Evolutionary conservation across 2,329 filamentous ascomycete genomes (phyloP).

Genomic region (Trichoderma koningii): DNA sequence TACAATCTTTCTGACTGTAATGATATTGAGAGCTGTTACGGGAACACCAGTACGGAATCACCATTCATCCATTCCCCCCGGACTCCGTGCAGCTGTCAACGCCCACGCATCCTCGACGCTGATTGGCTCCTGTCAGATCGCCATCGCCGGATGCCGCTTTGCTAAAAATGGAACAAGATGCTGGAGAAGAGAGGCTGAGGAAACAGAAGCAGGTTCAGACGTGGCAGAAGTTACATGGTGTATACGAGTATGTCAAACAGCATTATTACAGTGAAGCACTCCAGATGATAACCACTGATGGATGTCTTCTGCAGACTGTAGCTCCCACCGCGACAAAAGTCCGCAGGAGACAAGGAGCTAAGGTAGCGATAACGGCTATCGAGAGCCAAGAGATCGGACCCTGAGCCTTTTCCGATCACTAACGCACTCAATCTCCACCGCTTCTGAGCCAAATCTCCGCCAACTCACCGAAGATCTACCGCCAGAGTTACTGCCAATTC

Average conservation of each 20-base stretch:
- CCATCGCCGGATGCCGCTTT: neutral
- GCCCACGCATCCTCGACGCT: neutral
- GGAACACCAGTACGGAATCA: neutral
- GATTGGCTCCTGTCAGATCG: conserved; percentile 2
- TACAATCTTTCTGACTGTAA: no score
- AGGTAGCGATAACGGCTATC: neutral
- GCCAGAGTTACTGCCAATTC: neutral
- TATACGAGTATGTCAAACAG: no score
- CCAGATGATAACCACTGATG: no score
- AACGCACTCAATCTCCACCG: neutral
- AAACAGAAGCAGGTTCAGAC: neutral
- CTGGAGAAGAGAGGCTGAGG: neutral
- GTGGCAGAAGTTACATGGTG: neutral
- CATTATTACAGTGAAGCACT: no score
- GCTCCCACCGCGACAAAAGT: neutral
- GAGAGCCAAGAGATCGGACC: neutral
- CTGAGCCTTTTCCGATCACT: no score
- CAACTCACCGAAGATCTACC: neutral
- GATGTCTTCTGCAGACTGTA: no score
- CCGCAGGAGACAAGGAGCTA: neutral
- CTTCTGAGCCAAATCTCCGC: conserved; percentile 13
- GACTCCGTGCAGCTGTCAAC: neutral
- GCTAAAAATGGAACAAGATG: neutral
- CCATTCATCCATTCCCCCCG: conserved; percentile 2
- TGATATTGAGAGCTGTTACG: no score